Evolutionary conservation across 1,284 basidiomycete genomes (phyloP), one percentile per base, ranked within the genome.

Genomic region (Papiliotrema nemorosa): DNA sequence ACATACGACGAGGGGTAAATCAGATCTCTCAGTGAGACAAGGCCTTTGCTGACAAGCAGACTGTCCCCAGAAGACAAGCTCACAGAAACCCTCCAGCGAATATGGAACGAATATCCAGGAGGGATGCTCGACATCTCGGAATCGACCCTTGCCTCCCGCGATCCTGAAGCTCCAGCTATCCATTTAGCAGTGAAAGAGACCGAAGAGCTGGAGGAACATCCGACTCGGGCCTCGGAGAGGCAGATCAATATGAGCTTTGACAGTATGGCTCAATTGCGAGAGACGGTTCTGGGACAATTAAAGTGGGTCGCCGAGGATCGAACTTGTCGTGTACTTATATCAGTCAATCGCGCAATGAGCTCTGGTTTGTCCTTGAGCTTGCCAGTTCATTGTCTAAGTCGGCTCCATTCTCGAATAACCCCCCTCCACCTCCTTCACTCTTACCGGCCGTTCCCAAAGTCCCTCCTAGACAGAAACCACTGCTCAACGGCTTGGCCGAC

Each of bases 281-380:
- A 59, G 1, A 60, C 62, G 5, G 53, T 73, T 6, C 63, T 52
- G 27, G 39, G 44, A 13, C 62, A 69, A 34, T 55, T 73, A 21
- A 72, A 72, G 64, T 70, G 44, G 44, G 69, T 58, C 5, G 3
- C 3, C 31, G 37, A 18, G n/a, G n/a, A n/a, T n/a, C n/a, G n/a
- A n/a, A n/a, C 22, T 39, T 36, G 47, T 46, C 37, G 18, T 13
- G 20, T 2, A 10, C 45, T 53, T 29, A 49, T 38, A 16, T n/a
- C 40, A 71, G 69, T 52, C 56, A 60, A 31, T 69, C 69, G 10
- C 63, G 68, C 4, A 70, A 72, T 42, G 69, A 73, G 54, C 55
- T 73, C n/a, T 73, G 68, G 68, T 70, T 60, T 38, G 59, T 62
- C 3, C 54, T 70, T 14, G 68, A 73, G 50, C 57, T 73, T 5